Percentiles rank a stretch among this genome's conserved stretches.
These are phyloP conservation scores for Fagus sylvatica DNA, from an alignment of 306 rosid genomes.

Conservation along the genomic window DNA sequence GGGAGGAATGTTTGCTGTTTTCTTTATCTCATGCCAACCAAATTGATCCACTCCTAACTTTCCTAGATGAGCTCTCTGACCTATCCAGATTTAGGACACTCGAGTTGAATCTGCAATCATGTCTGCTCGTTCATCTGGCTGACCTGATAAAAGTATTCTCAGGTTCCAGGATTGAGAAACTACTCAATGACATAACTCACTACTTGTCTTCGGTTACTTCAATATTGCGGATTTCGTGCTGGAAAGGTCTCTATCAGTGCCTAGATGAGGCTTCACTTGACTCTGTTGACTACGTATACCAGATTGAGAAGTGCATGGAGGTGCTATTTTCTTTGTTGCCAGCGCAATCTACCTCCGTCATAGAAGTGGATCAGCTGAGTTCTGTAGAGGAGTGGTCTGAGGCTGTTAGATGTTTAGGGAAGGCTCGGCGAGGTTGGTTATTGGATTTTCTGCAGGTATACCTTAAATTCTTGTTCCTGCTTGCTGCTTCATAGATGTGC, in stretches of 20 bases:
- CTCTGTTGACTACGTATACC: conserved; percentile 54
- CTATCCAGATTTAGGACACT: conserved; percentile 76
- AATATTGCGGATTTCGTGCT: conserved; percentile 61
- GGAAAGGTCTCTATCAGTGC: conserved; percentile 86
- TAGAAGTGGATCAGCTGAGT: conserved; percentile 27
- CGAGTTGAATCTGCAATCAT: conserved; percentile 68
- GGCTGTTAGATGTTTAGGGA: conserved; percentile 78
- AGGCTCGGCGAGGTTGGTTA: conserved; percentile 72
- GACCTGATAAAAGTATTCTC: conserved; percentile 75
- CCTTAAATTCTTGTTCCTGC: neutral
- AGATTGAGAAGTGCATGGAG: conserved; percentile 75
- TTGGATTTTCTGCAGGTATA: conserved; percentile 70
- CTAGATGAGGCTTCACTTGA: conserved; percentile 69
- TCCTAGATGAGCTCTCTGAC: conserved; percentile 89
- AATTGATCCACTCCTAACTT: conserved; percentile 68
- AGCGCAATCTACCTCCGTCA: conserved; percentile 29
- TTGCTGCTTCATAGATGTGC: conserved; percentile 3
- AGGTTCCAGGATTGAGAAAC: conserved; percentile 73
- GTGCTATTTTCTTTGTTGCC: conserved; percentile 79
- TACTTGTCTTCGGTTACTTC: conserved; percentile 55
- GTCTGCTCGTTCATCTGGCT: conserved; percentile 68
- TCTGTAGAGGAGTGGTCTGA: conserved; percentile 67
- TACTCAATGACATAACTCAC: conserved; percentile 57
- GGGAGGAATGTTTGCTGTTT: conserved; percentile 75
- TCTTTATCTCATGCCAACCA: conserved; percentile 84